A percentile compares a stretch with the other conserved stretches of the same genome.
Conservation (phyloP, 1,284 basidiomycete species). For the Rhodotorula sp. region DNA sequence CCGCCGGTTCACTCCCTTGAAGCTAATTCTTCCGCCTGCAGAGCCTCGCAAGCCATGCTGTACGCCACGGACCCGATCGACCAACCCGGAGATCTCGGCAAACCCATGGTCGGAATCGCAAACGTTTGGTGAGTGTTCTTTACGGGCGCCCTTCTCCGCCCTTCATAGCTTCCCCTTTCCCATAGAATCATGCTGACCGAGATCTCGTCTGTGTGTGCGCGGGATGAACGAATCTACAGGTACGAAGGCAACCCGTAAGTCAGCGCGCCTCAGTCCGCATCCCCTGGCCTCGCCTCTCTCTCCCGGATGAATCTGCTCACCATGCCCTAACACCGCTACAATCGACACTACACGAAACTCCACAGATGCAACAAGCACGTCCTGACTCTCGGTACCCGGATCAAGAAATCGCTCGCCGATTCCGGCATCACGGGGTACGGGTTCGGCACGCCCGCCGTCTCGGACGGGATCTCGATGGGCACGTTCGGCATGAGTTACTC, state of each 20-base stretch:
- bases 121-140: conserved; percentile 77
- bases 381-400: conserved; percentile 78
- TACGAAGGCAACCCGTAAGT: conserved; percentile 85
- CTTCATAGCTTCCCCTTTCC: no score
- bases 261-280: background rate
- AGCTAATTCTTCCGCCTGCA: background rate
- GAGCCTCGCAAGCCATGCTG: conserved; percentile 75
- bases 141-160: no score
- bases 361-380: conserved; percentile 87
- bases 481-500: conserved; percentile 71
- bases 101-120: conserved; percentile 92
- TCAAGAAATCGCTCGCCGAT: conserved; percentile 74
- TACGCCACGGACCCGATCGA: conserved; percentile 90
- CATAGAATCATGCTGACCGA: background rate
- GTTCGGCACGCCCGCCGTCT: conserved; percentile 95
- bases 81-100: conserved; percentile 72
- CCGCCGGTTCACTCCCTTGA: background rate
- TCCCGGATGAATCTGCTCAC: no score
- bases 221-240: no score
- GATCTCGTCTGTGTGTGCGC: no score
- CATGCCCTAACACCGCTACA: no score
- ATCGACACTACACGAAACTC: background rate
- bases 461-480: conserved; percentile 95
- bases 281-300: no score
- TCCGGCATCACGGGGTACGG: conserved; percentile 88